These are phyloP conservation scores for Globisporangium alternatum DNA, from an alignment of 352 stramenopile species.

Conservation along the genomic window DNA sequence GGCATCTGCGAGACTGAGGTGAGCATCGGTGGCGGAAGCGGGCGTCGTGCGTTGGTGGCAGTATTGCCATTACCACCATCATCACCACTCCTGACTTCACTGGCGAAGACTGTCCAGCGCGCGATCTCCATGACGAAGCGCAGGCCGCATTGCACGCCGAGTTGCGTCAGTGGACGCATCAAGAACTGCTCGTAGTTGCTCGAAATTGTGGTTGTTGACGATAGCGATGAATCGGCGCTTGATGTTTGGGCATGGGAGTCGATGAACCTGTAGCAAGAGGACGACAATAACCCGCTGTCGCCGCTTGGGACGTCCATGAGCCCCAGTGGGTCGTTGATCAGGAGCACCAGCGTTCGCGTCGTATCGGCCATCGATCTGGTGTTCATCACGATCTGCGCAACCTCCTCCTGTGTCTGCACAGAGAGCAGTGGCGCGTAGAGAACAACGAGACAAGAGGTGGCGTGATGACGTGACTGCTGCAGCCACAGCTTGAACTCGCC, in stretches of 20 bases:
- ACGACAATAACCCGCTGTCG: background rate
- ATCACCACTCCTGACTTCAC: background rate
- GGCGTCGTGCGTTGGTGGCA: background rate
- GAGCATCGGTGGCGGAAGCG: conserved; percentile 25
- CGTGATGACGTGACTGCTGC: background rate
- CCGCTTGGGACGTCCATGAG: conserved; percentile 4
- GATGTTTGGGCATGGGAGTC: background rate
- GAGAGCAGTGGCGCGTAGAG: conserved; percentile 11
- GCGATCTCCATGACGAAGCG: conserved; percentile 60
- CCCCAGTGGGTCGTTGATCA: conserved; percentile 11
- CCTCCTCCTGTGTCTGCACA: background rate
- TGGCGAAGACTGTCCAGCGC: conserved; percentile 14
- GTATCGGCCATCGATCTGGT: background rate
- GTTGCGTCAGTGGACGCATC: conserved; percentile 31
- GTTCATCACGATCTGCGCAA: background rate
- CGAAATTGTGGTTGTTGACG: background rate
- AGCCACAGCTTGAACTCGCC: conserved; percentile 12
- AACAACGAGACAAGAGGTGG: conserved; percentile 9
- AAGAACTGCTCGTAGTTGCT: conserved; percentile 17
- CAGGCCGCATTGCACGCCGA: conserved; percentile 46
- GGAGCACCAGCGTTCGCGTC: conserved; percentile 14
- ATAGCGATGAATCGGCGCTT: background rate
- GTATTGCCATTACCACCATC: background rate
- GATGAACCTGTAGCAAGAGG: background rate
- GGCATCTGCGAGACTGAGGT: conserved; percentile 40